These are phyloP conservation scores for Eutrema heterophyllum DNA, from an alignment of 345 rosid species.

Conservation along the genomic window DNA sequence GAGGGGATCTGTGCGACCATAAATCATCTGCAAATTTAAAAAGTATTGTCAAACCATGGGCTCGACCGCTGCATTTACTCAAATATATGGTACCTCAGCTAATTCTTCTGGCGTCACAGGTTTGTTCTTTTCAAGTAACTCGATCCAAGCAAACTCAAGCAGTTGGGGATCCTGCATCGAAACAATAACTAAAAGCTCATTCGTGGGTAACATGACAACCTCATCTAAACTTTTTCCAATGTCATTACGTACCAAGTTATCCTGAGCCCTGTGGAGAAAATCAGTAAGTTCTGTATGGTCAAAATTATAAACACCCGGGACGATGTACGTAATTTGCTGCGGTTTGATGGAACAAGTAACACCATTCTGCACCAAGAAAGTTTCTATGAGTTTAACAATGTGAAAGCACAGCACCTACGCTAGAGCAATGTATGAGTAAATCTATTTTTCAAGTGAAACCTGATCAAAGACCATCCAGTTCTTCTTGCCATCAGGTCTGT, in stretches of 20 bases:
- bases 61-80: neutral
- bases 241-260: slow-evolving; percentile 65
- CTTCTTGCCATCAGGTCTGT: slow-evolving; percentile 91
- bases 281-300: slow-evolving; percentile 56
- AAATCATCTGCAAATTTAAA: slow-evolving; percentile 64
- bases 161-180: slow-evolving; percentile 65
- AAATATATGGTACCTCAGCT: slow-evolving; percentile 65
- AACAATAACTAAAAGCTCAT: slow-evolving; percentile 1
- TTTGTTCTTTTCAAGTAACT: slow-evolving; percentile 83
- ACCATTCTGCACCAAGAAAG: slow-evolving; percentile 58
- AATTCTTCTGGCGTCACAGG: slow-evolving; percentile 79
- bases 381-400: slow-evolving; percentile 3
- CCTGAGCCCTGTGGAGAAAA: slow-evolving; percentile 60
- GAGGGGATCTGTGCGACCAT: slow-evolving; percentile 72
- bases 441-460: slow-evolving; percentile 54
- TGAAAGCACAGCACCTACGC: neutral
- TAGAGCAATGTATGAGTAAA: slow-evolving; percentile 19
- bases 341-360: slow-evolving; percentile 70
- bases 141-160: slow-evolving; percentile 94
- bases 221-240: neutral
- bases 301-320: slow-evolving; percentile 77
- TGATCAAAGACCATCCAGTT: slow-evolving; percentile 99
- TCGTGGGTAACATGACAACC: slow-evolving; percentile 2
- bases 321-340: slow-evolving; percentile 77
- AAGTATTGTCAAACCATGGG: slow-evolving; percentile 32